Evolutionary conservation across 345 rosid species (phyloP).

Genomic region (Toxicodendron radicans): DNA sequence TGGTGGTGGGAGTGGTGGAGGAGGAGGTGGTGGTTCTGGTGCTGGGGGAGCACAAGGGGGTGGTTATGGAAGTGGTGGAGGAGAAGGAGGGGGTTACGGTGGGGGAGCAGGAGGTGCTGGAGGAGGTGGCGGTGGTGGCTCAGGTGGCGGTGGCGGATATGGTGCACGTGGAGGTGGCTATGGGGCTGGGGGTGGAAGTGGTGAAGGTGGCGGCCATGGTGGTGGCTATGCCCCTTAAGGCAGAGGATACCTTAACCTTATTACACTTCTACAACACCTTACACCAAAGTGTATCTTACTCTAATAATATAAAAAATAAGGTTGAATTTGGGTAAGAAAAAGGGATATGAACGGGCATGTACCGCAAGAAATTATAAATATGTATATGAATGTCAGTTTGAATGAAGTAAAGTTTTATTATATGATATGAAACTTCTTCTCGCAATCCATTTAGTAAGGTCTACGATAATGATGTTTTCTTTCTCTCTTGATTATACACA

Average conservation of each 20-base stretch:
- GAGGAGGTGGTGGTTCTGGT: constrained; percentile 35
- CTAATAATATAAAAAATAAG: constrained; percentile 24
- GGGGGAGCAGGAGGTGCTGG: constrained; percentile 26
- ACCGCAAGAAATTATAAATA: not conserved
- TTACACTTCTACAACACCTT: not conserved
- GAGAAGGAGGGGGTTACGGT: constrained; percentile 21
- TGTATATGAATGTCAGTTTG: not conserved
- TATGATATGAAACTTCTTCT: too few relatives aligned
- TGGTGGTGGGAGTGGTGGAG: constrained; percentile 24
- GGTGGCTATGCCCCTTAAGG: constrained; percentile 28
- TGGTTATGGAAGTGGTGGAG: constrained; percentile 29
- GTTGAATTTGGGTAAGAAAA: constrained; percentile 1
- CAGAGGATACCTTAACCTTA: not conserved
- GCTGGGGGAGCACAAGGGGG: constrained; percentile 34
- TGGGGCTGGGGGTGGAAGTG: constrained; percentile 23
- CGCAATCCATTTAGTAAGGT: too few relatives aligned
- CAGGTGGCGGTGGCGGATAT: constrained; percentile 5
- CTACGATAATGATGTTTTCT: too few relatives aligned
- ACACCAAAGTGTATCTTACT: not conserved
- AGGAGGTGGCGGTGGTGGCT: constrained; percentile 21
- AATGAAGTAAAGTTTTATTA: too few relatives aligned
- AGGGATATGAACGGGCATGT: not conserved
- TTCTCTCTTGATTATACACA: too few relatives aligned
- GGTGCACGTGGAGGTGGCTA: constrained; percentile 21
- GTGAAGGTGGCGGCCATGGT: constrained; percentile 20